Base-by-base conservation (phyloP, 2,329 filamentous ascomycete species). In the Ophiostoma angusticollis region DNA sequence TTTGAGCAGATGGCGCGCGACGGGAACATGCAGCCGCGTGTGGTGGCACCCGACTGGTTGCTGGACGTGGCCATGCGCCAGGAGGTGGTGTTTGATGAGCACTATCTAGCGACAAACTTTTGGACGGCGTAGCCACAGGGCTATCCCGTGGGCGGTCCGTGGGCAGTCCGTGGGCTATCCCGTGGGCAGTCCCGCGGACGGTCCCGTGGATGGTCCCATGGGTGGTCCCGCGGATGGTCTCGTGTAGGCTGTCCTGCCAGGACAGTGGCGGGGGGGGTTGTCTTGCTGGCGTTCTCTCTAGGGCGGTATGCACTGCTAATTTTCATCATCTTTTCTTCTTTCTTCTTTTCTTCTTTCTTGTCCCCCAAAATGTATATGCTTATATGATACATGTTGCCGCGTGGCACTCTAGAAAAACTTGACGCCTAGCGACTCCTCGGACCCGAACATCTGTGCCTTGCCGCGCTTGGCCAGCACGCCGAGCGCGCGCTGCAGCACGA, bases 401-500 rank as follows among this genome's bases (percentile, higher is more conserved):
- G 23, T 24, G 7, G 21, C 21, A 9, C 6, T 5, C 25, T 37
- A 95, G 57, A 96, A 96, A 64, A 98, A 96, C 64, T 98, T 98
- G 48, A 96, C 85, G 52, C 91, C 91, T 53, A 83, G 76, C 44
- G 84, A 82, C 55, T 89, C 85, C 52, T 89, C 86, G 39, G 76
- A 74, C 24, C 89, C 89, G 62, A 98, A 96, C 19, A 96, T 77
- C 59, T 96, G 89, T 12, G 87, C 89, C 62, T 83, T 93, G 49
- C 86, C 86, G 46, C 80, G 74, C 68, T 93, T 94, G 25, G 93
- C 87, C 35, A 95, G 68, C 35, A 91, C 68, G 44, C 74, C 72
- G 35, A 98, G 67, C 27, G 84, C 80, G 58, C 80, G 86, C 49
- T 81, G 72, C 52, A 98, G 68, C 45, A 94, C 59, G 18, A 86